phyloP scores from a whole-genome alignment of 768 basidiomycete species.

The Mycena metata region DNA sequence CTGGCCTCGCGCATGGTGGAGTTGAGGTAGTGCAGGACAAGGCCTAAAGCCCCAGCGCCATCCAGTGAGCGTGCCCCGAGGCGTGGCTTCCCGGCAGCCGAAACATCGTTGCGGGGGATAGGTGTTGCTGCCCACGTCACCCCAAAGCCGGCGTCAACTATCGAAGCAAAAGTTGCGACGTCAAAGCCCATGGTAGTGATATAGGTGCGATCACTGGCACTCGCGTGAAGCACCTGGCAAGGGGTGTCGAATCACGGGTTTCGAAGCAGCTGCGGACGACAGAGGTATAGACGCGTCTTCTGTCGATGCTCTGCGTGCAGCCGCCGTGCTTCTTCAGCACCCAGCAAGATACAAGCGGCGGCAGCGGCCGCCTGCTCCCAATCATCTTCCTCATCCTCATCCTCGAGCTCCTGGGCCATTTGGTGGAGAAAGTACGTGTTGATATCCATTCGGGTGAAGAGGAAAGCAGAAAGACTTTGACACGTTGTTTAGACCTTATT shows the following conservation, averaged over 20 bases:
- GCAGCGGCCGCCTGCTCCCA: no score
- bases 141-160: no score
- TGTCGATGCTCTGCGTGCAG: no score
- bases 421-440: not conserved
- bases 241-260: slow-evolving; percentile 50
- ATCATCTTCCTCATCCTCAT: slow-evolving; percentile 1
- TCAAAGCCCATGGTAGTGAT: slow-evolving; percentile 63
- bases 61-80: no score
- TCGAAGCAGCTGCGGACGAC: slow-evolving; percentile 48
- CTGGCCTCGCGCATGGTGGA: slow-evolving; percentile 57
- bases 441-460: slow-evolving; percentile 1
- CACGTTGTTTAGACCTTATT: slow-evolving; percentile 5
- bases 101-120: no score
- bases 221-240: slow-evolving; percentile 51
- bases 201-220: slow-evolving; percentile 52
- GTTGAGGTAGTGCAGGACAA: slow-evolving; percentile 56
- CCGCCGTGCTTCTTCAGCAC: no score
- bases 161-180: no score
- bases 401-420: slow-evolving; percentile 1
- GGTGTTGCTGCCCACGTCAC: no score
- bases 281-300: no score
- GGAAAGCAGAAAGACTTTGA: not conserved
- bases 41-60: slow-evolving; percentile 57
- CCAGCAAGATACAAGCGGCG: no score
- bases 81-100: no score